phyloP scores from a whole-genome alignment of 2,329 filamentous ascomycete genomes.

The Thielaviopsis ethacetica region DNA sequence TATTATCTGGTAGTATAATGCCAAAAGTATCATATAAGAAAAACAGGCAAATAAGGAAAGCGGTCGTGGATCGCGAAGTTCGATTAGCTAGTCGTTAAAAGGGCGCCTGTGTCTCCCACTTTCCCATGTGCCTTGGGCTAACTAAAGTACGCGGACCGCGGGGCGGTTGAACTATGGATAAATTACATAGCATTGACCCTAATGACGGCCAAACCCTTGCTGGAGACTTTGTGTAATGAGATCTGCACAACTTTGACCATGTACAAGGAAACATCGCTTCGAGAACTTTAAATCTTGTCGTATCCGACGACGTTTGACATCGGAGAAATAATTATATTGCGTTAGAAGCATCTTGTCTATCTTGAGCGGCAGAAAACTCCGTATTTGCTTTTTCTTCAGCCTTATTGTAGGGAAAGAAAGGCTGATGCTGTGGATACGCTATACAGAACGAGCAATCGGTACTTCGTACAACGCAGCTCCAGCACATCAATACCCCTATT shows the following conservation, averaged over 20 bases:
- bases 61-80: no score
- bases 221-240: background rate
- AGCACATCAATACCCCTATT: background rate
- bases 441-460: background rate
- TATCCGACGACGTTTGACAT: background rate
- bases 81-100: no score
- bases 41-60: no score
- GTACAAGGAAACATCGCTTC: background rate
- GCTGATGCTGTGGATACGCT: background rate
- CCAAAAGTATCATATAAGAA: background rate
- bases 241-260: background rate
- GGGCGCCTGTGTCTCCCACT: no score
- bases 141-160: background rate
- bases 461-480: background rate
- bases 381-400: background rate
- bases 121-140: no score
- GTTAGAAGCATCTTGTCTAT: background rate
- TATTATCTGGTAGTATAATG: background rate
- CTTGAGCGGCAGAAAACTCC: background rate
- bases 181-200: background rate
- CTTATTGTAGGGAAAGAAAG: background rate
- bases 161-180: constrained; percentile 7
- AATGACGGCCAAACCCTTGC: background rate
- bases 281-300: background rate
- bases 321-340: background rate